A percentile compares a stretch with the other conserved stretches of the same genome.
Evolutionary conservation across 2,329 filamentous ascomycete species (phyloP).

Genomic region (Colletotrichum spinosum): DNA sequence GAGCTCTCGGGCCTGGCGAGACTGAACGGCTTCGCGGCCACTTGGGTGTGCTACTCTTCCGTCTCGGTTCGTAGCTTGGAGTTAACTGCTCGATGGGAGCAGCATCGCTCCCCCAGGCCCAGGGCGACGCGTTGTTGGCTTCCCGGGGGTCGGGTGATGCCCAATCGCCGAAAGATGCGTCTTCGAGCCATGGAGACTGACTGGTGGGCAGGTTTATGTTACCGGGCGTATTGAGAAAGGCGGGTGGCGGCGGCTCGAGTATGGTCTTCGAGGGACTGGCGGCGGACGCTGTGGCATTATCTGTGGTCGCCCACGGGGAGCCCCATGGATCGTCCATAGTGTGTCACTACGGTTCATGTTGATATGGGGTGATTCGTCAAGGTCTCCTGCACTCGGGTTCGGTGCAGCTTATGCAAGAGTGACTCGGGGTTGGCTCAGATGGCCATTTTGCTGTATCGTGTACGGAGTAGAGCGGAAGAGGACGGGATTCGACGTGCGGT

Average conservation of each 20-base stretch:
- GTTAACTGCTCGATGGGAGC: slow-evolving; percentile 40
- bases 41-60: slow-evolving; percentile 52
- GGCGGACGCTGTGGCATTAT: slow-evolving; percentile 43
- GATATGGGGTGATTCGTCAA: slow-evolving; percentile 9
- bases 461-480: too few relatives aligned
- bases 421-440: neutral
- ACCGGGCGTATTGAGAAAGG: slow-evolving; percentile 51
- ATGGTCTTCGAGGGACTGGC: slow-evolving; percentile 47
- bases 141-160: slow-evolving; percentile 43
- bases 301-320: slow-evolving; percentile 66
- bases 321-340: slow-evolving; percentile 73
- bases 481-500: too few relatives aligned
- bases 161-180: slow-evolving; percentile 54
- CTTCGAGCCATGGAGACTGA: slow-evolving; percentile 56
- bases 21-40: slow-evolving; percentile 54
- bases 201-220: slow-evolving; percentile 41
- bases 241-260: slow-evolving; percentile 56
- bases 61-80: slow-evolving; percentile 46
- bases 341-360: slow-evolving; percentile 31
- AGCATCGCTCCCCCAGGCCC: slow-evolving; percentile 28
- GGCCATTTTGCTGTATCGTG: slow-evolving; percentile 17
- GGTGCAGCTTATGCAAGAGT: too few relatives aligned
- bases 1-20: slow-evolving; percentile 48
- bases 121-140: slow-evolving; percentile 36
- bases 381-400: neutral